A percentile compares a stretch with the other conserved stretches of the same genome.
Conservation (phyloP, 768 basidiomycete genomes). For the Trichaptum fuscoviolaceum region DNA sequence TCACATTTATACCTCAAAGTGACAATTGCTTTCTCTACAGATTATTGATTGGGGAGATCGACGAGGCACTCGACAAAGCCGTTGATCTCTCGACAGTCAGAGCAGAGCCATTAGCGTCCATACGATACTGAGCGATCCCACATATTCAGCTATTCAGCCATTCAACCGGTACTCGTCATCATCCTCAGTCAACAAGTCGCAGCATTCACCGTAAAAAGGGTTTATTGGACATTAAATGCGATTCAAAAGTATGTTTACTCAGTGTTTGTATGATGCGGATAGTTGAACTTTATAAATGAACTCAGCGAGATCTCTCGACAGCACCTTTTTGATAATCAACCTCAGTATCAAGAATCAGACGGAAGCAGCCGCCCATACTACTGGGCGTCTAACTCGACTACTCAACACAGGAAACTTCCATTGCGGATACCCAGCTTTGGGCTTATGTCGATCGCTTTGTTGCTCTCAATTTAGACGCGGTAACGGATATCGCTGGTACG, state of each 20-base stretch:
- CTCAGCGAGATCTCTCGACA: background rate
- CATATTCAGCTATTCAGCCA: background rate
- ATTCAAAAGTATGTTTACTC: background rate
- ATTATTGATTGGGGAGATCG: constrained; percentile 79
- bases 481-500: too few species aligned
- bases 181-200: background rate
- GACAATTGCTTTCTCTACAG: constrained; percentile 29
- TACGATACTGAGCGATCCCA: constrained; percentile 51
- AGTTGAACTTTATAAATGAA: background rate
- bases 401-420: too few species aligned
- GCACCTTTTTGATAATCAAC: background rate
- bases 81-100: constrained; percentile 72
- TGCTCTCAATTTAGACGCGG: too few species aligned
- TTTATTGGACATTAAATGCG: background rate
- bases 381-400: background rate
- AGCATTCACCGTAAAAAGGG: background rate
- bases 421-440: too few species aligned
- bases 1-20: background rate
- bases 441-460: too few species aligned
- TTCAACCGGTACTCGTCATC: background rate
- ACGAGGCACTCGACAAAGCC: constrained; percentile 72
- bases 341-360: background rate
- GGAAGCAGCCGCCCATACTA: background rate
- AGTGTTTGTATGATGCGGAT: background rate
- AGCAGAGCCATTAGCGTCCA: constrained; percentile 83